Percentiles rank a stretch among this genome's conserved stretches.
phyloP scores from a whole-genome alignment of 768 basidiomycete species.

The Lactifluus piperatus region DNA sequence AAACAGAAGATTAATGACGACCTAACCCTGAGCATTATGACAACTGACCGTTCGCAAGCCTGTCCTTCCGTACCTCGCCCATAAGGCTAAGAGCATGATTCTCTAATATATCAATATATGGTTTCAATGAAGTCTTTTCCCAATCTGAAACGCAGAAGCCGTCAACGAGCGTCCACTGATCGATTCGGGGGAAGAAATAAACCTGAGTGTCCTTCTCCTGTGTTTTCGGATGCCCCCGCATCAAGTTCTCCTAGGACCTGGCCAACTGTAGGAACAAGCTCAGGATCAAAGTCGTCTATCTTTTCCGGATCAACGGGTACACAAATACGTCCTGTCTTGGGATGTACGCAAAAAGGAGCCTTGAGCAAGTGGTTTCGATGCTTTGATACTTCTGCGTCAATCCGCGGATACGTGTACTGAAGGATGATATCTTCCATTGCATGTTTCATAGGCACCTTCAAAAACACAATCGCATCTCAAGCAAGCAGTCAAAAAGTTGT shows the following conservation, averaged over 20 bases:
- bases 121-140: conserved; percentile 79
- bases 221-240: conserved; percentile 20
- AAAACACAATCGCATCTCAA: conserved; percentile 3
- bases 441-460: conserved; percentile 29
- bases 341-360: conserved; percentile 95
- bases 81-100: conserved; percentile 52
- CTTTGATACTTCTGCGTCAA: conserved; percentile 96
- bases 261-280: conserved; percentile 74
- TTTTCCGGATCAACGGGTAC: conserved; percentile 77
- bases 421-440: conserved; percentile 84
- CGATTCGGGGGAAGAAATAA: neutral
- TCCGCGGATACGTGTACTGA: conserved; percentile 91
- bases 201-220: conserved; percentile 16
- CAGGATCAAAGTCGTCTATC: conserved; percentile 80
- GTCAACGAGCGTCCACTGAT: neutral
- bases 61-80: conserved; percentile 45
- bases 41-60: conserved; percentile 35
- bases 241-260: conserved; percentile 81
- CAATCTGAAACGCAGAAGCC: conserved; percentile 42
- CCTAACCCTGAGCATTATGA: neutral
- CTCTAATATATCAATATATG: conserved; percentile 86
- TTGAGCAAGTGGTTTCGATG: conserved; percentile 97
- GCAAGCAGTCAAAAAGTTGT: neutral
- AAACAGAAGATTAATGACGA: neutral
- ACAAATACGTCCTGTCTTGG: conserved; percentile 91